Percentiles rank a stretch among this genome's conserved stretches.
Conservation (phyloP, 139 green algal species). For the Picochlorum sp. region DNA sequence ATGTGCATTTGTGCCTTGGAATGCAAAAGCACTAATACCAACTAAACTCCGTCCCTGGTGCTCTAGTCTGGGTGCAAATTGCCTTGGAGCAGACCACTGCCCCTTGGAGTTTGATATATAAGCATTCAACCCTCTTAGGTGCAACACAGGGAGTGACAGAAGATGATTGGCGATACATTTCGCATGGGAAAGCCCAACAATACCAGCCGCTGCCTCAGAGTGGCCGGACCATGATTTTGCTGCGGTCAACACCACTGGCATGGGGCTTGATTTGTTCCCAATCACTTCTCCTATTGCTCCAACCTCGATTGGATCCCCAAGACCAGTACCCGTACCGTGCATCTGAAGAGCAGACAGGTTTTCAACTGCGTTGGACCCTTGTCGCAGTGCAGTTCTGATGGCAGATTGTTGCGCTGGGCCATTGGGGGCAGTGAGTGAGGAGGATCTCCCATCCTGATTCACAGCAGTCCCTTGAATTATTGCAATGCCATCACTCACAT, state of each 20-base stretch:
- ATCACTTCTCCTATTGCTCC: conserved; percentile 17
- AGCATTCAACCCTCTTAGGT: conserved; percentile 44
- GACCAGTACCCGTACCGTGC: conserved; percentile 36
- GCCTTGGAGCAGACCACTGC: neutral
- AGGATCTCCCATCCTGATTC: conserved; percentile 55
- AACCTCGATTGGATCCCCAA: conserved; percentile 37
- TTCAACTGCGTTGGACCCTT: neutral
- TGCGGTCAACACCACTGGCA: conserved; percentile 30
- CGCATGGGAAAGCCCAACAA: conserved; percentile 22
- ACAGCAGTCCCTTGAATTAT: conserved; percentile 28
- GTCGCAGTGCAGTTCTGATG: conserved; percentile 20
- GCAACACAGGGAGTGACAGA: conserved; percentile 22
- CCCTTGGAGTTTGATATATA: conserved; percentile 21
- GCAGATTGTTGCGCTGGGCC: conserved; percentile 42
- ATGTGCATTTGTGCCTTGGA: conserved; percentile 32
- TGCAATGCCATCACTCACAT: neutral
- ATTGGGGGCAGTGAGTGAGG: conserved; percentile 49
- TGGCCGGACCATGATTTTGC: conserved; percentile 37
- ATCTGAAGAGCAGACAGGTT: conserved; percentile 20
- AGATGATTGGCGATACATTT: neutral
- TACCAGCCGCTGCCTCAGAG: conserved; percentile 29
- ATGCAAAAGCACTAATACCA: conserved; percentile 28
- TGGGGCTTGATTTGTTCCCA: neutral
- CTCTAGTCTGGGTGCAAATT: neutral
- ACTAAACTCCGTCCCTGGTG: conserved; percentile 2